Evolutionary conservation across 805 yeast species (phyloP).

Genomic region (Spathaspora passalidarum): DNA sequence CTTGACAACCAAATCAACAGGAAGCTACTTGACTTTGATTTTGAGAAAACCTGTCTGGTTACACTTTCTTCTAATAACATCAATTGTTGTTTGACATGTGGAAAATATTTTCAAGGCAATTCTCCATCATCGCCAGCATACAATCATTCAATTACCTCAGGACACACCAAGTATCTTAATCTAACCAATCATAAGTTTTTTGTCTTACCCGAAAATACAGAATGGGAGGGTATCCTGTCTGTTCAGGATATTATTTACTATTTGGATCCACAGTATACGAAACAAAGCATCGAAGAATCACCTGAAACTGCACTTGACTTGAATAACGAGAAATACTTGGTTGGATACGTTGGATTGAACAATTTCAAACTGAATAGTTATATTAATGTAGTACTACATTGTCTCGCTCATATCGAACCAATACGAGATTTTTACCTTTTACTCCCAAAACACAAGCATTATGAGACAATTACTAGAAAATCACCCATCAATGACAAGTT

Average conservation of each 20-base stretch:
- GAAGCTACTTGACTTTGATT: conserved; percentile 59
- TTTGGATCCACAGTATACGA: conserved; percentile 50
- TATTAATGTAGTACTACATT: conserved; percentile 55
- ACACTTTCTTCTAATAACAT: conserved; percentile 60
- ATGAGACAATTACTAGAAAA: conserved; percentile 10
- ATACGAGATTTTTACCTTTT: conserved; percentile 37
- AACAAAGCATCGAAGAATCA: conserved; percentile 28
- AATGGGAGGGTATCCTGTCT: conserved; percentile 21
- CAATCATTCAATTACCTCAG: conserved; percentile 58
- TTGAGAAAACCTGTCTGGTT: conserved; percentile 62
- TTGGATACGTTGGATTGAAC: conserved; percentile 68
- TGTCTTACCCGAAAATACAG: conserved; percentile 61
- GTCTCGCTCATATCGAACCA: conserved; percentile 50
- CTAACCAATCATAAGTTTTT: conserved; percentile 48
- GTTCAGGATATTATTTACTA: conserved; percentile 49
- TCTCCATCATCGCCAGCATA: conserved; percentile 63
- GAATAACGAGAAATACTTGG: conserved; percentile 43
- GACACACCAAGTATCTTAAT: conserved; percentile 64
- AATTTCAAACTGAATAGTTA: conserved; percentile 51
- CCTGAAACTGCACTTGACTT: conserved; percentile 37
- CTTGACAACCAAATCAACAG: conserved; percentile 37
- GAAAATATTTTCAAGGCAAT: conserved; percentile 70
- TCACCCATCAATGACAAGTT: conserved; percentile 39
- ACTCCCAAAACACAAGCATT: conserved; percentile 26
- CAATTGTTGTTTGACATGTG: conserved; percentile 73